phyloP scores from a whole-genome alignment of 371 early-diverging fungal species.

The Mortierella sp. region DNA sequence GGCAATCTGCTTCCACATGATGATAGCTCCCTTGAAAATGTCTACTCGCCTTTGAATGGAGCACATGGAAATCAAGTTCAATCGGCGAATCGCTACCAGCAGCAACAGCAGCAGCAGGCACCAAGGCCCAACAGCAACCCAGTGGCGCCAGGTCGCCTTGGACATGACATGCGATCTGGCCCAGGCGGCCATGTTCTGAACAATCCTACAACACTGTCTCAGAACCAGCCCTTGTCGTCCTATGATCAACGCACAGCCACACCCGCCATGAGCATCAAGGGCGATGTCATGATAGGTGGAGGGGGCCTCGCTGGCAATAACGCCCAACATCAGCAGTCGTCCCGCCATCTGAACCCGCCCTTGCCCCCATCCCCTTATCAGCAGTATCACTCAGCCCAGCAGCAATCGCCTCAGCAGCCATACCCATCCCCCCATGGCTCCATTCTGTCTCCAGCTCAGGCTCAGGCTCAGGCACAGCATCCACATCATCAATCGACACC shows the following conservation, averaged over 20 bases:
- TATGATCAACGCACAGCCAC: conserved; percentile 43
- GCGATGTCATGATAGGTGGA: conserved; percentile 44
- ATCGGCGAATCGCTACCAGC: conserved; percentile 32
- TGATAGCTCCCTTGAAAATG: conserved; percentile 25
- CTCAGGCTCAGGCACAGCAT: conserved; percentile 43
- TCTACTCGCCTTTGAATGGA: conserved; percentile 24
- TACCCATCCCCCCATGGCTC: conserved; percentile 44
- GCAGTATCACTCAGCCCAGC: conserved; percentile 40
- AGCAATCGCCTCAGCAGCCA: conserved; percentile 48
- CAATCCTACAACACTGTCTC: conserved; percentile 39
- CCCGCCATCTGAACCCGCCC: conserved; percentile 31
- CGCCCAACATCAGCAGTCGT: conserved; percentile 27
- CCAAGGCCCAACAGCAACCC: conserved; percentile 23
- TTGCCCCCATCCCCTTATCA: conserved; percentile 43
- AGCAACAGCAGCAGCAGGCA: too few relatives aligned
- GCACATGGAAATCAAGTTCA: conserved; percentile 39
- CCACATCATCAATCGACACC: conserved; percentile 44
- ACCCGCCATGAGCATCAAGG: conserved; percentile 26
- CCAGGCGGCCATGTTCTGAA: conserved; percentile 24
- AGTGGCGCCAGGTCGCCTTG: conserved; percentile 22
- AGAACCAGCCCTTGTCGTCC: conserved; percentile 30
- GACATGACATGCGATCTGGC: conserved; percentile 34
- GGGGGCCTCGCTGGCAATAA: conserved; percentile 24
- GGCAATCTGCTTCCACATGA: conserved; percentile 32
- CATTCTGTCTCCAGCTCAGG: too few relatives aligned